Conservation (phyloP, 306 rosid species). For the Casuarina glauca region DNA sequence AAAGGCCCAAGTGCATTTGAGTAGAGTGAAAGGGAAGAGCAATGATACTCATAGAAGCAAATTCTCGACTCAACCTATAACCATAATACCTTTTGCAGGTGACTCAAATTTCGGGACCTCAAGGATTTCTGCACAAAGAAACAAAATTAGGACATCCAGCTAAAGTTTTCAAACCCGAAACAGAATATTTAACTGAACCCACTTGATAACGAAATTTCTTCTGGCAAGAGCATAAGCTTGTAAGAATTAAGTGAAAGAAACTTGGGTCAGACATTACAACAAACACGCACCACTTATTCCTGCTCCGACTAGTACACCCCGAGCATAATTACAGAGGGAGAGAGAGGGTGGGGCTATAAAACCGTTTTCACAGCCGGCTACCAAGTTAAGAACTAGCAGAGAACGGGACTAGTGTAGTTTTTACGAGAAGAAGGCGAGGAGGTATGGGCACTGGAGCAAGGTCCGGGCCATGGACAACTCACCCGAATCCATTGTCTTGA, state of each 20-base stretch:
- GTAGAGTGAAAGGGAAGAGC: not conserved
- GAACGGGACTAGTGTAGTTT: not conserved
- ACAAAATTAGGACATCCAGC: not conserved
- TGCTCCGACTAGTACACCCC: not conserved
- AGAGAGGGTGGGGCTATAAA: not conserved
- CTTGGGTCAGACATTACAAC: not conserved
- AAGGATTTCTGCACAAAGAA: slow-evolving; percentile 12
- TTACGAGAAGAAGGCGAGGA: not conserved
- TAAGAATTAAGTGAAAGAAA: not conserved
- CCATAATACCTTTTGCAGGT: not conserved
- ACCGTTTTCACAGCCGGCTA: not conserved
- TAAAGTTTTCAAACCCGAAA: too few species aligned
- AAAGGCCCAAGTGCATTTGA: not conserved
- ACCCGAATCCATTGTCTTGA: too few species aligned
- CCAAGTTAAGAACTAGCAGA: not conserved
- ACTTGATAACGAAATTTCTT: too few species aligned
- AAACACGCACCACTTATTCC: not conserved
- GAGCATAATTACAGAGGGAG: not conserved
- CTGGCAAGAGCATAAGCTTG: too few species aligned
- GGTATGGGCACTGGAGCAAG: too few species aligned
- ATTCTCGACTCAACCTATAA: not conserved
- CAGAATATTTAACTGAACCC: too few species aligned
- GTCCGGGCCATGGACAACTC: too few species aligned
- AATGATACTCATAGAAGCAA: not conserved
- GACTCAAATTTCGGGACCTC: not conserved